These are phyloP conservation scores for Ettlia oleoabundans DNA, from an alignment of 139 green algal species.

Conservation along the genomic window DNA sequence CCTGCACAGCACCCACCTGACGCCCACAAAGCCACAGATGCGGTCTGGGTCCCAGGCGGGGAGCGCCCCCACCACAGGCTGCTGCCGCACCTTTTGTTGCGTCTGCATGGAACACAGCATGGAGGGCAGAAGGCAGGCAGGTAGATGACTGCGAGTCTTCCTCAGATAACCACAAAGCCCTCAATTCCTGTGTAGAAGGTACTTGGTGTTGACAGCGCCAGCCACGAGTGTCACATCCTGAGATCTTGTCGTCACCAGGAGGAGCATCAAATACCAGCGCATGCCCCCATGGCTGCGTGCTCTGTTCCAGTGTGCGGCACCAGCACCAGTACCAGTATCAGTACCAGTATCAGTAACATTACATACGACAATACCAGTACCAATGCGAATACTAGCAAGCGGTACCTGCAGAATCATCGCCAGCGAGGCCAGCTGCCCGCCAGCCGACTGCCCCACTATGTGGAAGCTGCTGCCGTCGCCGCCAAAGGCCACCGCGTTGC, in stretches of 20 bases:
- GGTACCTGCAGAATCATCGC: constrained; percentile 77
- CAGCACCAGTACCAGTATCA: too few relatives aligned
- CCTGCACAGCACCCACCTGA: constrained; percentile 62
- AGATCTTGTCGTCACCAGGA: not conserved
- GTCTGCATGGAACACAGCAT: constrained; percentile 23
- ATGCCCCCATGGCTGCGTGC: too few relatives aligned
- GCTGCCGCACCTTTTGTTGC: constrained; percentile 5
- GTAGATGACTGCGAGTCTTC: not conserved
- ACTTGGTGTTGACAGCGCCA: not conserved
- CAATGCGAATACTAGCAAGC: too few relatives aligned
- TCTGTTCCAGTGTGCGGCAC: too few relatives aligned
- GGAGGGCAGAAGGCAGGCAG: too few relatives aligned
- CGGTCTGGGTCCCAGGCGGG: constrained; percentile 60
- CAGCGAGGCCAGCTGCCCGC: constrained; percentile 82
- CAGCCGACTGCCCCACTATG: constrained; percentile 89
- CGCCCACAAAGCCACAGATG: constrained; percentile 51
- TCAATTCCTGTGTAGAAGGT: not conserved
- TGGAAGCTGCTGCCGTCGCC: constrained; percentile 79
- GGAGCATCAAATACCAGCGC: too few relatives aligned
- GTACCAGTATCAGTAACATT: not conserved
- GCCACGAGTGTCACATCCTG: not conserved
- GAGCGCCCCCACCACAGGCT: constrained; percentile 25
- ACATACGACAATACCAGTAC: not conserved
- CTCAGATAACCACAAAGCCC: not conserved
- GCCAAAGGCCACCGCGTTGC: constrained; percentile 65